Evolutionary conservation across 306 rosid species (phyloP).

Genomic region (Castanopsis chinensis): DNA sequence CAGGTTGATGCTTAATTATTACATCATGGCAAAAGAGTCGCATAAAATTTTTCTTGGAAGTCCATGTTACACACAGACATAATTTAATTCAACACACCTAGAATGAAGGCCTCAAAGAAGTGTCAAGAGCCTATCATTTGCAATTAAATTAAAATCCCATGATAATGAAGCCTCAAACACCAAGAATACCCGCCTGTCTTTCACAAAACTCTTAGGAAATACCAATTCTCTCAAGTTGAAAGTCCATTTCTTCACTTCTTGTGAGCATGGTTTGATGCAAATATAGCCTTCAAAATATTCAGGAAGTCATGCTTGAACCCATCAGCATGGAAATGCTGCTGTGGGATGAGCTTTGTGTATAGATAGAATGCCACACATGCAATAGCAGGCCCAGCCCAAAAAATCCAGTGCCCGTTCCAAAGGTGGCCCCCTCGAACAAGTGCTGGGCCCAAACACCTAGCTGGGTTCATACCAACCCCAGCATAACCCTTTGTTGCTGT

Average conservation of each 20-base stretch:
- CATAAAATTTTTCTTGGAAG: too few species aligned
- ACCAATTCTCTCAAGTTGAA: not conserved
- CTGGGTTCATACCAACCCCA: conserved; percentile 35
- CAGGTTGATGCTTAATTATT: not conserved
- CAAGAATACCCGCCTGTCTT: too few species aligned
- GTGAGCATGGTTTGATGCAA: not conserved
- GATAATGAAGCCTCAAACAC: too few species aligned
- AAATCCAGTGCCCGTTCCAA: conserved; percentile 31
- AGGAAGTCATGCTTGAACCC: conserved; percentile 21
- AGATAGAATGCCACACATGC: conserved; percentile 26
- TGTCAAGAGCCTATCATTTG: too few species aligned
- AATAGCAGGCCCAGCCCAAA: conserved; percentile 35
- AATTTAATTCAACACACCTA: too few species aligned
- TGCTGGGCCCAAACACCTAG: conserved; percentile 34
- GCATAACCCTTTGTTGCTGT: conserved; percentile 29
- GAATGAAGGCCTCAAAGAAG: too few species aligned
- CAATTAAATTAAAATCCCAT: too few species aligned
- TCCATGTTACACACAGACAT: too few species aligned
- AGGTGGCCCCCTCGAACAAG: conserved; percentile 31
- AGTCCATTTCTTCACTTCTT: not conserved
- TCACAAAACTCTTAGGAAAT: not conserved
- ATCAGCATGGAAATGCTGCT: conserved; percentile 20
- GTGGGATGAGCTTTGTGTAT: conserved; percentile 32
- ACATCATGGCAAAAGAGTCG: too few species aligned
- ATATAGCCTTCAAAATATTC: conserved; percentile 10